A percentile compares a stretch with the other conserved stretches of the same genome.
Evolutionary conservation across 1,284 basidiomycete species (phyloP).

Genomic region (Rhizoctonia solani): DNA sequence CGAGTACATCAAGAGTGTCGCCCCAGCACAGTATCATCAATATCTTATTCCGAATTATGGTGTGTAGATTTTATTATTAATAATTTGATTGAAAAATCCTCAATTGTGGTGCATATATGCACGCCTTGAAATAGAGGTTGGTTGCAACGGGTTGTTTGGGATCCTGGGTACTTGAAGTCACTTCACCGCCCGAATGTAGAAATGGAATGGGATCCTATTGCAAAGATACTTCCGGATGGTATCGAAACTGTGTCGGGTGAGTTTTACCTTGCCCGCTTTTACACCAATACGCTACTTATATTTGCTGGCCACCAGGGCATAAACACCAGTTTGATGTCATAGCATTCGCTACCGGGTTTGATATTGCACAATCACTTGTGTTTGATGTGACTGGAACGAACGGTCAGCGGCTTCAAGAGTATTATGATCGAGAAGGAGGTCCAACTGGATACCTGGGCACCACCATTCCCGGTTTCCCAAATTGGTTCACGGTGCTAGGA

Average conservation of each 20-base stretch:
- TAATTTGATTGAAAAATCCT: no score
- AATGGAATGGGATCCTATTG: slow-evolving; percentile 53
- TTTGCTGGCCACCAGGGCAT: neutral
- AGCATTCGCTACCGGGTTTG: slow-evolving; percentile 36
- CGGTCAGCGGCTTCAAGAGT: slow-evolving; percentile 49
- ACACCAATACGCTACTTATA: no score
- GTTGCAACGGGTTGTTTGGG: slow-evolving; percentile 52
- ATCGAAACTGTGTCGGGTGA: slow-evolving; percentile 19
- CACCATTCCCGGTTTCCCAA: slow-evolving; percentile 57
- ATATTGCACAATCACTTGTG: slow-evolving; percentile 26
- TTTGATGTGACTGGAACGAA: slow-evolving; percentile 24
- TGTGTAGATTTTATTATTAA: neutral
- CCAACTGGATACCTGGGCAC: slow-evolving; percentile 55
- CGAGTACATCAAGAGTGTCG: neutral
- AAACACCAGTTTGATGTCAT: slow-evolving; percentile 34
- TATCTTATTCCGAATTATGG: slow-evolving; percentile 10
- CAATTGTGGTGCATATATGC: no score
- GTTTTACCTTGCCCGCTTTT: neutral
- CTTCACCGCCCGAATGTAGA: slow-evolving; percentile 58
- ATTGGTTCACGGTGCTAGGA: slow-evolving; percentile 55
- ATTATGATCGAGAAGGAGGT: slow-evolving; percentile 53
- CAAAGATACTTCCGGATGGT: slow-evolving; percentile 38
- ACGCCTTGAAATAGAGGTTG: slow-evolving; percentile 4
- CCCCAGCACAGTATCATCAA: slow-evolving; percentile 20
- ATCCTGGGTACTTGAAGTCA: slow-evolving; percentile 57